phyloP scores from a whole-genome alignment of 2,329 filamentous ascomycete species.

The Exophiala dermatitidis region DNA sequence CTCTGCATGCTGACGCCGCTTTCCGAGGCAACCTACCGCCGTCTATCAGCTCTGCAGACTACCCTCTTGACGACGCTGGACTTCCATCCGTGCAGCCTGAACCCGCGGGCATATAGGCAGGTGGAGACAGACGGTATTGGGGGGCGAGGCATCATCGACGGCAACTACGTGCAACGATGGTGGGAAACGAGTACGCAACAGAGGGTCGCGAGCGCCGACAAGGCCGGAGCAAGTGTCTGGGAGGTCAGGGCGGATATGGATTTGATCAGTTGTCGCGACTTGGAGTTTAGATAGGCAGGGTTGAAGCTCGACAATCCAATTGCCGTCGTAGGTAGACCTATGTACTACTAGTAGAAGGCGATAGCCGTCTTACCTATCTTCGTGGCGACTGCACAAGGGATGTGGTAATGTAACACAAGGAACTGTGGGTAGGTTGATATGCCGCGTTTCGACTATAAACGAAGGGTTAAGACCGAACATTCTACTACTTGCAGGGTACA shows the following conservation, averaged over 20 bases:
- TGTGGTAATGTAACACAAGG: no score
- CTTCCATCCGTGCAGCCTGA: slow-evolving; percentile 70
- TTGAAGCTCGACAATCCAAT: no score
- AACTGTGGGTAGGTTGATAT: no score
- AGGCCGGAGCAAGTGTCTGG: slow-evolving; percentile 60
- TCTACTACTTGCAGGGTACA: no score
- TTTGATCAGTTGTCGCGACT: slow-evolving; percentile 55
- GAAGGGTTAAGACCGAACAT: no score
- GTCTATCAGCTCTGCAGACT: slow-evolving; percentile 70
- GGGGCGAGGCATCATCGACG: slow-evolving; percentile 66
- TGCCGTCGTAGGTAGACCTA: no score
- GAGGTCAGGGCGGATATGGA: slow-evolving; percentile 65
- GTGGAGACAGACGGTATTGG: slow-evolving; percentile 44
- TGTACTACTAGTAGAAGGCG: no score
- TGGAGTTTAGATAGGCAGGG: slow-evolving; percentile 32
- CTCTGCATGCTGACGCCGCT: slow-evolving; percentile 71
- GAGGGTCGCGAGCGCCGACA: slow-evolving; percentile 63
- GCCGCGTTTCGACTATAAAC: no score
- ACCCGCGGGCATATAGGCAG: slow-evolving; percentile 70
- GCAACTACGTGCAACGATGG: slow-evolving; percentile 66
- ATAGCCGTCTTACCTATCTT: no score
- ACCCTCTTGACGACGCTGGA: slow-evolving; percentile 68
- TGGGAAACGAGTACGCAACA: slow-evolving; percentile 66
- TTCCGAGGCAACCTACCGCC: slow-evolving; percentile 71
- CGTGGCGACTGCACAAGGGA: no score